These are phyloP conservation scores for Mycena citricolor DNA, from an alignment of 1,284 basidiomycete genomes.

Conservation along the genomic window DNA sequence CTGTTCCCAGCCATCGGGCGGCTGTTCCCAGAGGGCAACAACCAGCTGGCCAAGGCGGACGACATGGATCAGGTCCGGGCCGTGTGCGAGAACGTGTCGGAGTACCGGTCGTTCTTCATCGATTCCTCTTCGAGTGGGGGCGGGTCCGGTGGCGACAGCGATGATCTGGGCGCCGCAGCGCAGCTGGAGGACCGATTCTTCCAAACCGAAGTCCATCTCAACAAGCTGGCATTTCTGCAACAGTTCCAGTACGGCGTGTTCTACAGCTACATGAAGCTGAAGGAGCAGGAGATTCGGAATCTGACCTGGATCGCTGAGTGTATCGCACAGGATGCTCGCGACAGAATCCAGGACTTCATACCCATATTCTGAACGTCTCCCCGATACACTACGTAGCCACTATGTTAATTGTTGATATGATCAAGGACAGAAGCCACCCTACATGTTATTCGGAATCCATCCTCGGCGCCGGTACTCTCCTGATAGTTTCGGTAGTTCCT, in stretches of 20 bases:
- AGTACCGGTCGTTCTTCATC: slow-evolving; percentile 92
- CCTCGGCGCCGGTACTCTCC: too few relatives aligned
- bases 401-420: too few relatives aligned
- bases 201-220: slow-evolving; percentile 88
- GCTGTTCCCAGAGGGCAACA: slow-evolving; percentile 95
- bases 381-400: slow-evolving; percentile 17
- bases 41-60: slow-evolving; percentile 90
- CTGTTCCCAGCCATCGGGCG: slow-evolving; percentile 94
- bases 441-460: too few relatives aligned
- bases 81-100: slow-evolving; percentile 85
- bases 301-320: slow-evolving; percentile 98
- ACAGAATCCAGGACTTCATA: slow-evolving; percentile 92
- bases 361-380: slow-evolving; percentile 62
- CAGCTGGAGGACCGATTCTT: slow-evolving; percentile 96
- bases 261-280: slow-evolving; percentile 93
- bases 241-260: slow-evolving; percentile 95
- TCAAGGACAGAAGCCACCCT: too few relatives aligned
- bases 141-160: slow-evolving; percentile 41
- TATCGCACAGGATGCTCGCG: slow-evolving; percentile 91
- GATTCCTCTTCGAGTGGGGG: slow-evolving; percentile 42
- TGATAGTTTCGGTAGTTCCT: too few relatives aligned
- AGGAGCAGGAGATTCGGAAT: slow-evolving; percentile 99
- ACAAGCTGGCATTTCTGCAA: slow-evolving; percentile 92
- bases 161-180: slow-evolving; percentile 57
- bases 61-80: slow-evolving; percentile 92